Conservation (phyloP, 2,329 filamentous ascomycete species). For the Beauveria sp. region DNA sequence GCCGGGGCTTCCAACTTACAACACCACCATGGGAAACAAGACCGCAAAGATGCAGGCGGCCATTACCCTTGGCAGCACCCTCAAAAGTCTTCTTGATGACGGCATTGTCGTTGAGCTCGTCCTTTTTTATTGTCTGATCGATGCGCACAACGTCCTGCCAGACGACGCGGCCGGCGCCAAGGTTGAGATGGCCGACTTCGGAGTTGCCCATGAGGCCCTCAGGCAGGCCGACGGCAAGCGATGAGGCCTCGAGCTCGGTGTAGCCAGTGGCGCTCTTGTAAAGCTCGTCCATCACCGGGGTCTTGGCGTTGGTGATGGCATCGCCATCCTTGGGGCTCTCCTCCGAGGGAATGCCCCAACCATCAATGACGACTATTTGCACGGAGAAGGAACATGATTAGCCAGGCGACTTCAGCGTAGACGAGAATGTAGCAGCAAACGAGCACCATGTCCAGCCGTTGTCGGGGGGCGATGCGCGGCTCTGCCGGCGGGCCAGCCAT, state of each 20-base stretch:
- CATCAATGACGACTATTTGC: conserved; percentile 88
- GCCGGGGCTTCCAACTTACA: conserved; percentile 33
- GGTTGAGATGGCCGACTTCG: conserved; percentile 97
- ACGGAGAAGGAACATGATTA: conserved; percentile 48
- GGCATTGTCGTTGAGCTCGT: conserved; percentile 65
- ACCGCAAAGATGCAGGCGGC: conserved; percentile 84
- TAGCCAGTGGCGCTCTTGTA: conserved; percentile 76
- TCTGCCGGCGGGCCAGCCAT: conserved; percentile 5
- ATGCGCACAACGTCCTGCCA: conserved; percentile 99
- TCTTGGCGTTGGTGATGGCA: conserved; percentile 88
- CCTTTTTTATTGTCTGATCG: conserved; percentile 84
- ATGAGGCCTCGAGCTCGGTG: conserved; percentile 91
- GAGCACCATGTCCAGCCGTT: conserved; percentile 38
- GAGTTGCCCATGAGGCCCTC: conserved; percentile 99
- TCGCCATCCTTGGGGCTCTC: conserved; percentile 82
- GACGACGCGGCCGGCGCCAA: conserved; percentile 92
- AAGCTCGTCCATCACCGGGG: conserved; percentile 91
- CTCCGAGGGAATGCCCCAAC: conserved; percentile 84
- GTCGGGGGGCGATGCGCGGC: conserved; percentile 48
- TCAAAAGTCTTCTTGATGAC: conserved; percentile 73
- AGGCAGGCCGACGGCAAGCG: conserved; percentile 87
- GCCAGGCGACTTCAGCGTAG: conserved; percentile 51
- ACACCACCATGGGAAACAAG: conserved; percentile 94
- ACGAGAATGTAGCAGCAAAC: conserved; percentile 44
- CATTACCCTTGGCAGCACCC: conserved; percentile 77